These are phyloP conservation scores for Lyophyllum semitale DNA, from an alignment of 768 basidiomycete species.

Conservation along the genomic window DNA sequence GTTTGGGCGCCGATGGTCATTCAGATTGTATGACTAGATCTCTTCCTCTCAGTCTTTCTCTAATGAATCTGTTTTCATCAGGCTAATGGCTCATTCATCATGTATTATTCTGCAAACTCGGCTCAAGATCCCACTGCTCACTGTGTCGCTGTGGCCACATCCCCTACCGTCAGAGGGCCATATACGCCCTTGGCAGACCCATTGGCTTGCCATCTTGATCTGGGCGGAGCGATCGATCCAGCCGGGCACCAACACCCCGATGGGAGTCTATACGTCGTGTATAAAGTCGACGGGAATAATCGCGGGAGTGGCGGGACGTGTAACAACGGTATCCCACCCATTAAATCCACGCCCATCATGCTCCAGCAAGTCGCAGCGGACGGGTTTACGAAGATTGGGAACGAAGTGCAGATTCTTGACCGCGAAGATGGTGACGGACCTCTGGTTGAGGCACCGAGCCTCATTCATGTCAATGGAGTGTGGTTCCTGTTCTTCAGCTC, in stretches of 20 bases:
- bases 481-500: conserved; percentile 18
- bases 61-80: not conserved
- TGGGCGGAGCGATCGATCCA: conserved; percentile 12
- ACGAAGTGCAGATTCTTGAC: conserved; percentile 14
- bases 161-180: conserved; percentile 5
- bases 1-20: conserved; percentile 18
- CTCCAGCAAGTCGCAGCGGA: conserved; percentile 16
- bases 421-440: conserved; percentile 16
- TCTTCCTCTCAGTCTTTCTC: not conserved
- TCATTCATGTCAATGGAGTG: conserved; percentile 13
- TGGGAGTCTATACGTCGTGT: conserved; percentile 16
- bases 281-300: conserved; percentile 16
- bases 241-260: conserved; percentile 16
- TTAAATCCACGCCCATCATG: conserved; percentile 18
- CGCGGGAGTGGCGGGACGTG: conserved; percentile 14
- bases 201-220: conserved; percentile 15
- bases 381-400: conserved; percentile 15
- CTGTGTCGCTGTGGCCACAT: conserved; percentile 16
- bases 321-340: conserved; percentile 14
- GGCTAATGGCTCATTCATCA: conserved; percentile 11
- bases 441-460: conserved; percentile 14
- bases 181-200: conserved; percentile 5
- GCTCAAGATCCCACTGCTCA: conserved; percentile 10
- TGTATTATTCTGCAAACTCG: conserved; percentile 16
- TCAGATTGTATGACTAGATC: conserved; percentile 2